Base-by-base conservation (phyloP, 306 rosid genomes). In the Rosa rugosa region DNA sequence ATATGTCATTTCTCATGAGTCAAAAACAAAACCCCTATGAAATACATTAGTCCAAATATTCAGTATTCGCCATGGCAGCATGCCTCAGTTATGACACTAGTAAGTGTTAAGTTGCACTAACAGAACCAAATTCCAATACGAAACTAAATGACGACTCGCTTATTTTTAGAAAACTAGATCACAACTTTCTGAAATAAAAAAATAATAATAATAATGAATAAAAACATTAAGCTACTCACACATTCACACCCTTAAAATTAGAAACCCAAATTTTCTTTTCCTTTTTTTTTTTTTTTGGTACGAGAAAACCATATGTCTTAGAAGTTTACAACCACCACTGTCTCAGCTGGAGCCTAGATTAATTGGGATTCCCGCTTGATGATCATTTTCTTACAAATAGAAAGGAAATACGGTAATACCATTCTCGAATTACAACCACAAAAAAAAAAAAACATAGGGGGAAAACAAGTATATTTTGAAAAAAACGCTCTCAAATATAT, bases 351-450 rank as follows among this genome's bases (percentile, higher is more conserved):
- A 38, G 27, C 23, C 17, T 17, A 38, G 46, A 66, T 66, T 17
- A 40, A 66, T 66, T 14, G 63, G 31, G 11, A 31, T 56, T 56
- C 34, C 72, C 40, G 5, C 45, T 75, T 46, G 22, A 64, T 20
- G 20, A 16, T 64, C 62, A 65, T 12, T 22, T 23, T 53, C 25
- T 6, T 14, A 41, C 5, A 42, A 25, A n/a, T 20, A 47, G 42
- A 68, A 38, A 44, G 71, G 36, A 79, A 71, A 25, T 67, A 62
- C 8, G 71, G 36, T 71, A 71, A 25, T 67, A 62, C 8, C 40
- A 11, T 23, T 62, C 67, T 27, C 4, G 6, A 44, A 25, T n/a
- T 40, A 67, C 49, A 67, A 20, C 71, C 49, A 40, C 18, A 31
- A 31, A 31, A 69, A 12, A 34, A 20, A n/a, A n/a, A 69, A 20